These are phyloP conservation scores for Populus hybrid DNA, from an alignment of 441 rosid species.

Conservation along the genomic window DNA sequence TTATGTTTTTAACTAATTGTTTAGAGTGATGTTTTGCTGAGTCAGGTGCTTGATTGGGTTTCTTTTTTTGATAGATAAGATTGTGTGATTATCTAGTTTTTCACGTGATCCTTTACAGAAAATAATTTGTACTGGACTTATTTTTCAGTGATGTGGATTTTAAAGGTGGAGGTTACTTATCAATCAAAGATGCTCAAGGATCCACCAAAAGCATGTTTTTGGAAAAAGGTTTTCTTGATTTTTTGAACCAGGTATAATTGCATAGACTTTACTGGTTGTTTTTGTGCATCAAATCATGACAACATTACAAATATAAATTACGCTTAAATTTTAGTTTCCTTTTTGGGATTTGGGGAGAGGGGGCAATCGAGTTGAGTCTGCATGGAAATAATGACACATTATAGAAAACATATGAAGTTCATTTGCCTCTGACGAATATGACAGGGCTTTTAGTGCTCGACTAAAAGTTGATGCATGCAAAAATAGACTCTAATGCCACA, in stretches of 20 bases:
- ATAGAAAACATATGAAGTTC: not conserved
- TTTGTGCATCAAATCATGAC: not conserved
- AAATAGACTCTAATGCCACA: not conserved
- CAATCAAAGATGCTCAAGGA: conserved; percentile 61
- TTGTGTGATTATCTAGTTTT: not conserved
- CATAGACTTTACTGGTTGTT: not conserved
- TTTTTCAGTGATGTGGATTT: conserved; percentile 38
- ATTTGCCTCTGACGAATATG: not conserved
- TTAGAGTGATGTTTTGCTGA: not conserved
- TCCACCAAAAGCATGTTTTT: conserved; percentile 38
- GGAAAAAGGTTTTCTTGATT: conserved; percentile 82
- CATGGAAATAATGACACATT: not conserved
- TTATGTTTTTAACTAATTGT: not conserved
- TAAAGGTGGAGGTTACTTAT: conserved; percentile 57
- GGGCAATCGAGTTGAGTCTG: not conserved
- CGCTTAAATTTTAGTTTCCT: no score
- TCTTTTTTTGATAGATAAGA: not conserved
- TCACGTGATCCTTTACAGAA: not conserved
- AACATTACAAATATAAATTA: not conserved
- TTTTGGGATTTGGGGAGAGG: not conserved
- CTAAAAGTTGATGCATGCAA: not conserved
- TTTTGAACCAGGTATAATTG: conserved; percentile 60
- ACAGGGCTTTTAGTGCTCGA: not conserved
- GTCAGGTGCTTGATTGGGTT: conserved; percentile 1
- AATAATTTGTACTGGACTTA: conserved; percentile 11